These are phyloP conservation scores for Aspergillus bridgeri DNA, from an alignment of 495 filamentous ascomycete genomes.

Conservation along the genomic window DNA sequence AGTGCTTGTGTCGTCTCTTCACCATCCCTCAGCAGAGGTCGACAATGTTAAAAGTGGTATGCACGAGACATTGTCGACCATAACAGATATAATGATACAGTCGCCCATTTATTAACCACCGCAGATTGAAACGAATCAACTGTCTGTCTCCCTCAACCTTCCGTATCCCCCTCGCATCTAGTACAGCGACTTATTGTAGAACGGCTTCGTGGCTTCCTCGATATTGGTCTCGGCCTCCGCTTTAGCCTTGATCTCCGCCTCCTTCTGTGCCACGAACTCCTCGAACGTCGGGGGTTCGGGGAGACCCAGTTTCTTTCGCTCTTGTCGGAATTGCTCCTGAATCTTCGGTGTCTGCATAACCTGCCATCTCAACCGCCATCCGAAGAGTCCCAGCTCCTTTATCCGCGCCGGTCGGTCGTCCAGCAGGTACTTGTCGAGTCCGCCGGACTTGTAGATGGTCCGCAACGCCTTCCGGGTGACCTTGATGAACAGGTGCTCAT, in stretches of 20 bases:
- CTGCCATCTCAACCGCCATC: constrained; percentile 83
- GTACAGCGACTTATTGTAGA: constrained; percentile 29
- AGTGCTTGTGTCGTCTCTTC: not conserved
- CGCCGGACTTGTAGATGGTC: constrained; percentile 83
- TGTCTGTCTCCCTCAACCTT: not conserved
- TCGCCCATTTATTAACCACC: constrained; percentile 20
- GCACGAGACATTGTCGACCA: constrained; percentile 16
- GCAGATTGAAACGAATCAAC: constrained; percentile 9
- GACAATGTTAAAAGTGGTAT: constrained; percentile 13
- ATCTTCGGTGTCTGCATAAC: constrained; percentile 72
- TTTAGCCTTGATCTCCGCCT: constrained; percentile 31
- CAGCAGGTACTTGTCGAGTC: constrained; percentile 86
- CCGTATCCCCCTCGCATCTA: constrained; percentile 9
- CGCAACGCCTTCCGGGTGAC: constrained; percentile 73
- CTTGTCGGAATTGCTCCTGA: constrained; percentile 51
- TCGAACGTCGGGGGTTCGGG: constrained; percentile 39
- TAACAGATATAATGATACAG: constrained; percentile 26
- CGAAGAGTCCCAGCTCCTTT: constrained; percentile 78
- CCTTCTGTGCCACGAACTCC: constrained; percentile 39
- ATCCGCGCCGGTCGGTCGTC: constrained; percentile 68
- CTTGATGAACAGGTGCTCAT: constrained; percentile 63
- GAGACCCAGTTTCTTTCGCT: constrained; percentile 53
- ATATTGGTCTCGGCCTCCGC: constrained; percentile 38
- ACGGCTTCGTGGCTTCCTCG: constrained; percentile 35
- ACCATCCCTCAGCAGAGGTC: not conserved